These are phyloP conservation scores for Penicillium chermesinum DNA, from an alignment of 495 filamentous ascomycete species.

Conservation along the genomic window DNA sequence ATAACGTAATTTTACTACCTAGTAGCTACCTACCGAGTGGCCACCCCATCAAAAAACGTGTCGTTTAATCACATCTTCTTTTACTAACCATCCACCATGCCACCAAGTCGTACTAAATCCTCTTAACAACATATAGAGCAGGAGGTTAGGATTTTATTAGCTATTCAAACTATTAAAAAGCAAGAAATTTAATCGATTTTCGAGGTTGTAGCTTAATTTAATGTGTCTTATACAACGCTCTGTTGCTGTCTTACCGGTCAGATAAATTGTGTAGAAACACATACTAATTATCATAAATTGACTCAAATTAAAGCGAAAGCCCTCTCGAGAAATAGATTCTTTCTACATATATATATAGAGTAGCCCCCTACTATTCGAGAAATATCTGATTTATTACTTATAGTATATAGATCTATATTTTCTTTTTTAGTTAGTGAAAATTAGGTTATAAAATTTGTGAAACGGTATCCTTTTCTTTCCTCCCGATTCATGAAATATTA, in stretches of 20 bases:
- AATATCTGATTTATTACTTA: not conserved
- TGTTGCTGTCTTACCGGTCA: constrained; percentile 9
- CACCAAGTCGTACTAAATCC: too few species aligned
- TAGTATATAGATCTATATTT: not conserved
- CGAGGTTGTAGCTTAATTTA: constrained; percentile 18
- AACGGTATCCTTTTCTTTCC: too few species aligned
- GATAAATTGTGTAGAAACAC: not conserved
- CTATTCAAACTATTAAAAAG: constrained; percentile 12
- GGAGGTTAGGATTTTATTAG: constrained; percentile 12
- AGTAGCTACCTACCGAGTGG: too few species aligned
- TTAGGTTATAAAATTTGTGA: too few species aligned
- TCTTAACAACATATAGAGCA: constrained; percentile 5
- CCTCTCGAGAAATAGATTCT: not conserved
- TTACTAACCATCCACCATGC: constrained; percentile 7
- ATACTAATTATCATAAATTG: constrained; percentile 10
- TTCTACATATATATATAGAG: not conserved
- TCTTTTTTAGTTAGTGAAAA: too few species aligned
- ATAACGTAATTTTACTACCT: too few species aligned
- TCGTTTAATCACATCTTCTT: too few species aligned
- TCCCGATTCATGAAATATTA: too few species aligned
- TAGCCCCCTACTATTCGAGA: not conserved
- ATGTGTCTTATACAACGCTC: constrained; percentile 21
- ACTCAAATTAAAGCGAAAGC: constrained; percentile 1
- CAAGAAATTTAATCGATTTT: constrained; percentile 9
- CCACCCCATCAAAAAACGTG: too few species aligned